These are phyloP conservation scores for Lasiosphaeria miniovina DNA, from an alignment of 495 filamentous ascomycete genomes.

Conservation along the genomic window DNA sequence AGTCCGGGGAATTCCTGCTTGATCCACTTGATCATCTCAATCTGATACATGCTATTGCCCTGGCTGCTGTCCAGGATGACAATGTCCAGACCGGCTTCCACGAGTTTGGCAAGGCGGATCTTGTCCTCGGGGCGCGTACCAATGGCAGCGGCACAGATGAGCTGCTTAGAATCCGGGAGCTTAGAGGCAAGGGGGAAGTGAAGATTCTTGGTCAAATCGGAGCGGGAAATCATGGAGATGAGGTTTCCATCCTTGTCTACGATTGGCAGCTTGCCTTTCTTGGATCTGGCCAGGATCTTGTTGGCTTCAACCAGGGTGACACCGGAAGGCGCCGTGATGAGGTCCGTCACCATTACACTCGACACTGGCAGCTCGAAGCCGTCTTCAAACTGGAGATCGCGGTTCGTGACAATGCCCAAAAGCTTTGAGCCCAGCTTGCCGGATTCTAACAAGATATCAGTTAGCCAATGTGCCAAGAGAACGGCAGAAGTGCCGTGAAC, in stretches of 20 bases:
- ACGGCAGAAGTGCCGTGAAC: slow-evolving; percentile 12
- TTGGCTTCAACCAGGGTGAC: slow-evolving; percentile 88
- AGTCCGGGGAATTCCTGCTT: slow-evolving; percentile 81
- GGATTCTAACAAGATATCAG: slow-evolving; percentile 58
- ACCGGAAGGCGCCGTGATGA: slow-evolving; percentile 84
- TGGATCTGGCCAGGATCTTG: slow-evolving; percentile 85
- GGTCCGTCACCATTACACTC: slow-evolving; percentile 90
- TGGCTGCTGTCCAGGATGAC: slow-evolving; percentile 94
- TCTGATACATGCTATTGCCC: slow-evolving; percentile 95
- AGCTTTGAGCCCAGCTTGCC: slow-evolving; percentile 93
- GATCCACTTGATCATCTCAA: slow-evolving; percentile 94
- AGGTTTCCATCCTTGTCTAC: slow-evolving; percentile 84
- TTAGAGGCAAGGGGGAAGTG: slow-evolving; percentile 97
- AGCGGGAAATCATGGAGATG: slow-evolving; percentile 91
- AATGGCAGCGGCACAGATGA: slow-evolving; percentile 91
- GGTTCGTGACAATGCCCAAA: slow-evolving; percentile 93
- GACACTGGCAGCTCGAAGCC: slow-evolving; percentile 70
- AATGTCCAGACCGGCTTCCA: slow-evolving; percentile 93
- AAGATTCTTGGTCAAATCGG: slow-evolving; percentile 97
- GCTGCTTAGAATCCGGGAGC: slow-evolving; percentile 94
- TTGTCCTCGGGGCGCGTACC: slow-evolving; percentile 94
- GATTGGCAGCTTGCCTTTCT: slow-evolving; percentile 99
- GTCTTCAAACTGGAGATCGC: slow-evolving; percentile 94
- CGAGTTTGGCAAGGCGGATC: slow-evolving; percentile 75
- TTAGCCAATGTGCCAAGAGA: slow-evolving; percentile 28